A percentile compares a stretch with the other conserved stretches of the same genome.
Evolutionary conservation across 1,139 yeast species (phyloP).

Genomic region (Sporopachydermia cereana): DNA sequence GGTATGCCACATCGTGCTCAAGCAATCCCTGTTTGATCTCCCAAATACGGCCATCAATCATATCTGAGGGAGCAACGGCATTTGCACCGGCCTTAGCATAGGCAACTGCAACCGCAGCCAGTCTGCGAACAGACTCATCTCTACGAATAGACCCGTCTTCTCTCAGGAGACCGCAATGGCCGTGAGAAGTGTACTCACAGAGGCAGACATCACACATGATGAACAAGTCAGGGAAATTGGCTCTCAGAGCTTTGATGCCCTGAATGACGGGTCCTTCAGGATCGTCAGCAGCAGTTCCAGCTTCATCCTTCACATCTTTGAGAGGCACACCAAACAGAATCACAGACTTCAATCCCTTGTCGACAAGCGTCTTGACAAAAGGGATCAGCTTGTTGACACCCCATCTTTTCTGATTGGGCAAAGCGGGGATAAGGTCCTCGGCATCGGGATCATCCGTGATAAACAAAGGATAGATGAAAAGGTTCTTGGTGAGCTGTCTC

Average conservation of each 20-base stretch:
- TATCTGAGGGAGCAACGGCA: constrained; percentile 94
- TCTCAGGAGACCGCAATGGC: constrained; percentile 87
- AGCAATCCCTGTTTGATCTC: constrained; percentile 83
- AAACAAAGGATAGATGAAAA: constrained; percentile 91
- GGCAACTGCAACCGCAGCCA: constrained; percentile 91
- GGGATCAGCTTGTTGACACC: constrained; percentile 75
- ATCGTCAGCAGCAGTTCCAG: constrained; percentile 90
- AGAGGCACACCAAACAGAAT: constrained; percentile 88
- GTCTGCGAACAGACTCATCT: constrained; percentile 61
- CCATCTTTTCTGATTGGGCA: constrained; percentile 81
- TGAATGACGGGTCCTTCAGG: constrained; percentile 91
- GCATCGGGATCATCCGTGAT: constrained; percentile 76
- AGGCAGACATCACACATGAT: constrained; percentile 92
- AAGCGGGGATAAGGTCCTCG: constrained; percentile 56
- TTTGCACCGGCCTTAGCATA: constrained; percentile 94
- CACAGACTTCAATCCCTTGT: constrained; percentile 76
- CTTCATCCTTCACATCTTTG: constrained; percentile 58
- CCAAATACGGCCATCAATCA: constrained; percentile 91
- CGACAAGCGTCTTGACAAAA: constrained; percentile 55
- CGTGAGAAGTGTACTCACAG: constrained; percentile 94
- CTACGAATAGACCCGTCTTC: constrained; percentile 82
- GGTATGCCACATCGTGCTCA: constrained; percentile 76
- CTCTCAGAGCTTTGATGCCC: constrained; percentile 54
- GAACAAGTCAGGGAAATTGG: constrained; percentile 67
- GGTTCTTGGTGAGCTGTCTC: constrained; percentile 68